A percentile compares a stretch with the other conserved stretches of the same genome.
Conservation (phyloP, 2,329 filamentous ascomycete genomes). For the Aureobasidium sp. region DNA sequence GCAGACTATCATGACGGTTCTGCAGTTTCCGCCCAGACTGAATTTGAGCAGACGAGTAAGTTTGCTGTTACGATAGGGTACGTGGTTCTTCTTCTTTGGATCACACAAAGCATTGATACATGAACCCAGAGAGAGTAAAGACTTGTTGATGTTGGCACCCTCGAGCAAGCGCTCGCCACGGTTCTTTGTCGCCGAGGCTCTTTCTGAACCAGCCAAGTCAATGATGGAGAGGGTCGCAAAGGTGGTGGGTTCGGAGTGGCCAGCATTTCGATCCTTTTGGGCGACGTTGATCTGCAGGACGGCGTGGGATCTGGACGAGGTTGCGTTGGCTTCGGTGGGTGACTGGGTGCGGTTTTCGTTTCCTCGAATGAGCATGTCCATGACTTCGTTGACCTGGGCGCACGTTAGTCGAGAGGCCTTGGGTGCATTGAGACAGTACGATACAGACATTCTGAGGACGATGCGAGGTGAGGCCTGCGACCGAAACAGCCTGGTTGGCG, state of each 20-base stretch:
- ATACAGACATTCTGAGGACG: slow-evolving; percentile 70
- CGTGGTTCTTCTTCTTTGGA: slow-evolving; percentile 80
- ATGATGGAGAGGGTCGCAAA: slow-evolving; percentile 99
- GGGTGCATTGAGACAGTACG: not conserved
- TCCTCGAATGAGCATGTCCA: slow-evolving; percentile 97
- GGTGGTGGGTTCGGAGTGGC: slow-evolving; percentile 88
- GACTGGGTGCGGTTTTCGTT: slow-evolving; percentile 95
- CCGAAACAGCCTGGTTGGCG: slow-evolving; percentile 84
- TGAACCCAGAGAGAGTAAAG: slow-evolving; percentile 83
- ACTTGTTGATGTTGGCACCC: slow-evolving; percentile 99
- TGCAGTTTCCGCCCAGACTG: slow-evolving; percentile 94
- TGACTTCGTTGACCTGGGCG: slow-evolving; percentile 66
- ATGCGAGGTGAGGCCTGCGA: slow-evolving; percentile 84
- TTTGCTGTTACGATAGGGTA: slow-evolving; percentile 96
- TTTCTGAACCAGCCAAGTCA: slow-evolving; percentile 90
- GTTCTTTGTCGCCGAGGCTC: slow-evolving; percentile 95
- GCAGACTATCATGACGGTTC: slow-evolving; percentile 99
- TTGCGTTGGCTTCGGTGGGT: slow-evolving; percentile 93
- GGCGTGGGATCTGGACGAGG: slow-evolving; percentile 92
- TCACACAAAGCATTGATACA: slow-evolving; percentile 99
- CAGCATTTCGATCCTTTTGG: slow-evolving; percentile 87
- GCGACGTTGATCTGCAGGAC: slow-evolving; percentile 96
- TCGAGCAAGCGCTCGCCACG: slow-evolving; percentile 83
- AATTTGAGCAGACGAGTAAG: slow-evolving; percentile 94
- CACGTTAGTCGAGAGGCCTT: slow-evolving; percentile 21